phyloP scores from a whole-genome alignment of 768 basidiomycete species.

The Russula emetica region DNA sequence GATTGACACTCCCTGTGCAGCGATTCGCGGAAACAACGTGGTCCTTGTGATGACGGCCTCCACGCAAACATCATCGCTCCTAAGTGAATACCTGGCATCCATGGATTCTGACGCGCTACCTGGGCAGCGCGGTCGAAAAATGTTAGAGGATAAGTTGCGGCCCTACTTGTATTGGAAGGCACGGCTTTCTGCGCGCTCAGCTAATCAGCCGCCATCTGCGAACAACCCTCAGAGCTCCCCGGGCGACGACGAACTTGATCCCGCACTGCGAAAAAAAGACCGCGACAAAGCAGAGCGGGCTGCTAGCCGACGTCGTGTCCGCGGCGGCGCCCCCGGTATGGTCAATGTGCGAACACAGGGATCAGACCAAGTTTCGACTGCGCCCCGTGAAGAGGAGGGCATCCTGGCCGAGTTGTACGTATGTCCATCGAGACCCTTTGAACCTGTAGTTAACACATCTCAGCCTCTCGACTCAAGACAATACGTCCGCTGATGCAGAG shows the following conservation, averaged over 20 bases:
- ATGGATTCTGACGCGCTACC: constrained; percentile 55
- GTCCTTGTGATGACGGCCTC: constrained; percentile 89
- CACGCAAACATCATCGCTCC: constrained; percentile 61
- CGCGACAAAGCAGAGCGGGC: constrained; percentile 53
- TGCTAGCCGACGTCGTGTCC: constrained; percentile 64
- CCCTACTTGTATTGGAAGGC: constrained; percentile 82
- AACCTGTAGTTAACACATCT: background rate
- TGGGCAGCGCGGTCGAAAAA: constrained; percentile 59
- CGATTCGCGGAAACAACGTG: constrained; percentile 58
- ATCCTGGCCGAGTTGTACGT: constrained; percentile 39
- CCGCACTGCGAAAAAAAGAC: constrained; percentile 76
- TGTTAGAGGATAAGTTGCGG: constrained; percentile 77
- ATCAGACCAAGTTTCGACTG: constrained; percentile 1
- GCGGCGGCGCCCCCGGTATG: constrained; percentile 59
- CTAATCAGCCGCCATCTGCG: constrained; percentile 33
- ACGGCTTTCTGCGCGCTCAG: constrained; percentile 39
- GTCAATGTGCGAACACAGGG: constrained; percentile 15
- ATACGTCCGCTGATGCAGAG: constrained; percentile 37
- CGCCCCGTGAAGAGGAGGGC: constrained; percentile 34
- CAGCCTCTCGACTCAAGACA: constrained; percentile 22
- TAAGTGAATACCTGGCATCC: constrained; percentile 74
- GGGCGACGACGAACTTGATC: constrained; percentile 48
- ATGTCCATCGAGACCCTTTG: background rate
- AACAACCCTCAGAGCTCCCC: constrained; percentile 29
- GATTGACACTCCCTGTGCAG: constrained; percentile 23